phyloP scores from a whole-genome alignment of 768 basidiomycete species.

The Mycena galopus region DNA sequence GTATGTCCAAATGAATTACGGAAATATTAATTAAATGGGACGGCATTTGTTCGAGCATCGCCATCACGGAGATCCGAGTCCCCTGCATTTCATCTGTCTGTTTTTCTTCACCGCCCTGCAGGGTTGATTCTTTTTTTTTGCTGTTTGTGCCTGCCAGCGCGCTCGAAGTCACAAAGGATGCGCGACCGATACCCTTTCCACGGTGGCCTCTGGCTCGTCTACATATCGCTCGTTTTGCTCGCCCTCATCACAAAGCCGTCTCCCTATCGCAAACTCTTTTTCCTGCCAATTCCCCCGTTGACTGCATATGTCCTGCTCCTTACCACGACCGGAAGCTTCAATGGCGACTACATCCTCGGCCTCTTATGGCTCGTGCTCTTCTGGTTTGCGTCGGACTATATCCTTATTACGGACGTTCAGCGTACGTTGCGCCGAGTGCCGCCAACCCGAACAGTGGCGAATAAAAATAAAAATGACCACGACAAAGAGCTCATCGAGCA shows the following conservation, averaged over 20 bases:
- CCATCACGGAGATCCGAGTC: too few species aligned
- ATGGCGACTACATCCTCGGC: conserved; percentile 11
- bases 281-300: conserved; percentile 5
- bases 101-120: too few species aligned
- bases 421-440: conserved; percentile 33
- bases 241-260: conserved; percentile 12
- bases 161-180: too few species aligned
- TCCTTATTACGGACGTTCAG: conserved; percentile 47
- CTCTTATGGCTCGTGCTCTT: conserved; percentile 1
- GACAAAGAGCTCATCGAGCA: conserved; percentile 32
- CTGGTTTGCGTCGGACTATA: conserved; percentile 24
- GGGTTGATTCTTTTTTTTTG: too few species aligned
- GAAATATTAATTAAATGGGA: too few species aligned
- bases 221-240: background rate
- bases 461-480: too few species aligned
- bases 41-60: too few species aligned
- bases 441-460: too few species aligned
- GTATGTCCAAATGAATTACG: too few species aligned
- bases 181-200: background rate
- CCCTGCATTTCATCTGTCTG: too few species aligned
- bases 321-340: conserved; percentile 4
- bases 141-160: too few species aligned
- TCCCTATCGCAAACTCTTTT: conserved; percentile 17
- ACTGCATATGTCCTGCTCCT: background rate
- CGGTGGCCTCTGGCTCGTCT: background rate